Conservation (phyloP, 2,329 filamentous ascomycete species). For the Ophiostoma sp. region DNA sequence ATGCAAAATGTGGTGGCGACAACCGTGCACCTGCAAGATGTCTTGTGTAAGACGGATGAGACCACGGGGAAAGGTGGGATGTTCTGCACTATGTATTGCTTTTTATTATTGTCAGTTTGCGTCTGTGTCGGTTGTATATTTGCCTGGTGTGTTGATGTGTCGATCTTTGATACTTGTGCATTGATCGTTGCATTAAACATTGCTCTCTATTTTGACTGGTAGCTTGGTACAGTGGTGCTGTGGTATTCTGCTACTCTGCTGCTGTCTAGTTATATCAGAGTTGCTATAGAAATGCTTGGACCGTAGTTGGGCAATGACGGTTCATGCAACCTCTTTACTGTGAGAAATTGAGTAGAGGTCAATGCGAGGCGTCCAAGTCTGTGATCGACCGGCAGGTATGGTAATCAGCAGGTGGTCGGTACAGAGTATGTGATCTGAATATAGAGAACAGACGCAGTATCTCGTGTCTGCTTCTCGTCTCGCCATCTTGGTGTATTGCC, state of each 20-base stretch:
- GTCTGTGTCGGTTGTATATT: no score
- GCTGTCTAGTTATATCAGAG: neutral
- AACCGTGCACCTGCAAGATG: neutral
- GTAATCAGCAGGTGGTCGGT: neutral
- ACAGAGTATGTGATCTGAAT: neutral
- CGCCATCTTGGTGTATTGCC: neutral
- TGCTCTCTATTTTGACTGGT: no score
- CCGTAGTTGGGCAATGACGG: neutral
- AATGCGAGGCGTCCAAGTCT: neutral
- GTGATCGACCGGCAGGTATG: constrained; percentile 3
- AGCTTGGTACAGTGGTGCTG: neutral
- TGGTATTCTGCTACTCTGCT: neutral
- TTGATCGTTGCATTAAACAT: neutral
- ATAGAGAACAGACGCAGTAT: neutral
- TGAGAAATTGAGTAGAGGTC: neutral
- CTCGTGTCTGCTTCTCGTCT: neutral
- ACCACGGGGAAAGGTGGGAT: neutral
- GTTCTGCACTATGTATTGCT: neutral
- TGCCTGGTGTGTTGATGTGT: no score
- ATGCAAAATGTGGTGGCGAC: neutral
- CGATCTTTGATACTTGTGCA: neutral
- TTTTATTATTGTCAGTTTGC: no score
- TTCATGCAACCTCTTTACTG: neutral
- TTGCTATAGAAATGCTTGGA: constrained; percentile 1
- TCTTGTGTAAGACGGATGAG: neutral